Conservation (phyloP, 202 grass and related monocot species). For the Zoysia matrella region DNA sequence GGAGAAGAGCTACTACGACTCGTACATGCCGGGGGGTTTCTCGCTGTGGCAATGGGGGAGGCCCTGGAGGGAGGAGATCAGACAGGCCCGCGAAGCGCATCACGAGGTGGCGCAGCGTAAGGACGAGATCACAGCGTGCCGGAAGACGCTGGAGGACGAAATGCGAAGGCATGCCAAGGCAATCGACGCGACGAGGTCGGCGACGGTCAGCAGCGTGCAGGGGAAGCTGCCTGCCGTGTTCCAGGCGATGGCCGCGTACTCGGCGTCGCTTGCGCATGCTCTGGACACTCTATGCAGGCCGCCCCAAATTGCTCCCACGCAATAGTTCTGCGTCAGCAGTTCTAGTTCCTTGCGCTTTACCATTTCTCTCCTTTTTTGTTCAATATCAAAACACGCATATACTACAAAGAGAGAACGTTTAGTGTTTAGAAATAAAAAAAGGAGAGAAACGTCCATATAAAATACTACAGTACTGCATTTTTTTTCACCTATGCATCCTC, state of each 20-base stretch:
- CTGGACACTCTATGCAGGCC: slow-evolving; percentile 58
- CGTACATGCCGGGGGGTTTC: slow-evolving; percentile 50
- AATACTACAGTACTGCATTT: too few species aligned
- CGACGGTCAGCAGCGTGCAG: slow-evolving; percentile 63
- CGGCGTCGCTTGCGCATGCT: slow-evolving; percentile 52
- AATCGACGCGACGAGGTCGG: slow-evolving; percentile 60
- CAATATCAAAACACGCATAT: background rate
- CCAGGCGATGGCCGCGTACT: slow-evolving; percentile 74
- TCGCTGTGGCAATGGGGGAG: slow-evolving; percentile 54
- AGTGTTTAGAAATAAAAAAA: too few species aligned
- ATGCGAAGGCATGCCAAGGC: slow-evolving; percentile 72
- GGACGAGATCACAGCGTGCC: slow-evolving; percentile 57
- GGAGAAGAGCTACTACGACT: slow-evolving; percentile 77
- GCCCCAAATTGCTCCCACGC: slow-evolving; percentile 1
- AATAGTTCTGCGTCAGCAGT: background rate
- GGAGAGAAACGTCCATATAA: too few species aligned
- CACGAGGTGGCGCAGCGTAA: slow-evolving; percentile 57
- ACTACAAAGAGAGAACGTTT: background rate
- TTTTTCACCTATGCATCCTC: too few species aligned
- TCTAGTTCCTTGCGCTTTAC: background rate
- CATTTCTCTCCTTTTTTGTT: background rate
- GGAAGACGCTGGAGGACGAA: slow-evolving; percentile 75
- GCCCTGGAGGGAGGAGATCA: slow-evolving; percentile 51
- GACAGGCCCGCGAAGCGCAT: slow-evolving; percentile 50
- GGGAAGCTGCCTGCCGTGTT: slow-evolving; percentile 71